Percentiles rank a stretch among this genome's conserved stretches.
phyloP scores from a whole-genome alignment of 2,329 filamentous ascomycete species.

The Aspergillus spinulosporus region DNA sequence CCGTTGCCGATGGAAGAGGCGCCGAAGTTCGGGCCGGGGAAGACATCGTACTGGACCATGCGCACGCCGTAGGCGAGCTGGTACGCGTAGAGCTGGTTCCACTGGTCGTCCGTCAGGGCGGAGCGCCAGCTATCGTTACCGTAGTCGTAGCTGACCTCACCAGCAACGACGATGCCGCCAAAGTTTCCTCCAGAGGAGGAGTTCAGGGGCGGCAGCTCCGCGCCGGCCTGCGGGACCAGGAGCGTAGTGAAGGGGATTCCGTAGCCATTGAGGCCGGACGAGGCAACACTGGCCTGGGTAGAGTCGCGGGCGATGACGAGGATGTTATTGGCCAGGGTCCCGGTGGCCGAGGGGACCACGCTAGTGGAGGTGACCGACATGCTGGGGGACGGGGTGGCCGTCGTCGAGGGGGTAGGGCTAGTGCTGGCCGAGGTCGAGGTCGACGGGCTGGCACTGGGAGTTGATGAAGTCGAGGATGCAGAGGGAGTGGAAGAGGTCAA shows the following conservation, averaged over 20 bases:
- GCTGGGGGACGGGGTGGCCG: conserved; percentile 10
- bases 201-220: conserved; percentile 55
- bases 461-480: neutral
- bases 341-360: conserved; percentile 19
- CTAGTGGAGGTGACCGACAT: conserved; percentile 27
- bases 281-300: conserved; percentile 51
- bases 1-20: conserved; percentile 33
- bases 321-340: conserved; percentile 46
- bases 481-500: neutral
- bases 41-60: conserved; percentile 62
- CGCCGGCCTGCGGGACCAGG: conserved; percentile 55
- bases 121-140: conserved; percentile 48
- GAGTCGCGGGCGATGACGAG: conserved; percentile 58
- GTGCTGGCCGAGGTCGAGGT: neutral
- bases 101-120: conserved; percentile 58
- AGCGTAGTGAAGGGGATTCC: conserved; percentile 60
- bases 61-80: conserved; percentile 59
- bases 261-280: conserved; percentile 59
- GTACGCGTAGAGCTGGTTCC: conserved; percentile 58
- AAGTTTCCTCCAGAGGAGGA: conserved; percentile 55
- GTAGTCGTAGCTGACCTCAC: conserved; percentile 58
- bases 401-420: conserved; percentile 8
- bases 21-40: conserved; percentile 55
- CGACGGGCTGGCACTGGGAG: neutral
- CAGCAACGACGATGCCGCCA: conserved; percentile 58